Conservation (phyloP, 371 early-diverging fungal genomes). For the Syncephalastrum contaminatum region DNA sequence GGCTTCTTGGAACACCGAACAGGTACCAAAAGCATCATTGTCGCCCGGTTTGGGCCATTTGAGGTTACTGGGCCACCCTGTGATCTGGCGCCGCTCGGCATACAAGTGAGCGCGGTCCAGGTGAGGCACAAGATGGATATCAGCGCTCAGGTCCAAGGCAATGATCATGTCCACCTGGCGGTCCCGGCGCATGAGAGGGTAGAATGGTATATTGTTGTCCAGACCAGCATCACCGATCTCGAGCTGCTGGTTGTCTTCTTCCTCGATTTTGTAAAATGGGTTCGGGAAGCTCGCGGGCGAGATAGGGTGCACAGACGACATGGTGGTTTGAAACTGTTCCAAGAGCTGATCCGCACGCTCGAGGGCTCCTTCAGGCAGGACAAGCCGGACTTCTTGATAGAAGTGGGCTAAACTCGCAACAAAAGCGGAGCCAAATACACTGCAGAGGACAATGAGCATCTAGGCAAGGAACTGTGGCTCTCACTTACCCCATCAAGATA, state of each 20-base stretch:
- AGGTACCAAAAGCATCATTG: slow-evolving; percentile 12
- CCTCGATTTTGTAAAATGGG: slow-evolving; percentile 44
- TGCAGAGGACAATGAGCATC: not conserved
- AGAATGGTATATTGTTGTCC: slow-evolving; percentile 75
- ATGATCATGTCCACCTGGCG: slow-evolving; percentile 67
- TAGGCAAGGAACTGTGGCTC: not conserved
- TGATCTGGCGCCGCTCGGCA: slow-evolving; percentile 44
- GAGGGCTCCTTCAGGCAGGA: slow-evolving; percentile 28
- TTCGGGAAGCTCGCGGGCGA: slow-evolving; percentile 56
- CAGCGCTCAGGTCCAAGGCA: slow-evolving; percentile 66
- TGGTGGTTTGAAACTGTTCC: slow-evolving; percentile 39
- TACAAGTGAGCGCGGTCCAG: slow-evolving; percentile 63
- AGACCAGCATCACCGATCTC: slow-evolving; percentile 73
- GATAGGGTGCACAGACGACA: slow-evolving; percentile 50
- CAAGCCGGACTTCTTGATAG: slow-evolving; percentile 49
- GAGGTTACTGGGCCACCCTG: slow-evolving; percentile 46
- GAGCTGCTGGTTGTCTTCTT: slow-evolving; percentile 22
- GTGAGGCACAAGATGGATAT: slow-evolving; percentile 63
- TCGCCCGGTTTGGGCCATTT: slow-evolving; percentile 27
- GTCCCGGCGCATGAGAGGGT: slow-evolving; percentile 63
- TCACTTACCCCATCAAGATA: slow-evolving; percentile 54
- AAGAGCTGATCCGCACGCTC: slow-evolving; percentile 32
- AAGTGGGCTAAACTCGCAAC: slow-evolving; percentile 64
- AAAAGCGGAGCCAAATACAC: slow-evolving; percentile 63
- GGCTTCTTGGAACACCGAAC: slow-evolving; percentile 25